Evolutionary conservation across 352 stramenopile species (phyloP).

Genomic region (Aphanomyces astaci): DNA sequence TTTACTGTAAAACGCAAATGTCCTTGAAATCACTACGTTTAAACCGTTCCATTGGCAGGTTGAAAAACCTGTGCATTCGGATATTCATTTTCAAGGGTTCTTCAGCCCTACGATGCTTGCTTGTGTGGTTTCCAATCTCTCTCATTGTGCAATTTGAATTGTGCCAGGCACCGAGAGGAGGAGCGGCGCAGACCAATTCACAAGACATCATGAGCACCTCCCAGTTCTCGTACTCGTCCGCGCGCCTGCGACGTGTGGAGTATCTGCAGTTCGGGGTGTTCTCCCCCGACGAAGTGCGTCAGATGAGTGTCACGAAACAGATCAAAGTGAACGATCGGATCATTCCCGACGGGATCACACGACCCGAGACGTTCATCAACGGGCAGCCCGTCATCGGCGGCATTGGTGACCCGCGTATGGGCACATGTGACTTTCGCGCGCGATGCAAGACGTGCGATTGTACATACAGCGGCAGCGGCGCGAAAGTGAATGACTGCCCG

Average conservation of each 20-base stretch:
- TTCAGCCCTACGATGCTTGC: neutral
- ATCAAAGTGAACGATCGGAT: conserved; percentile 95
- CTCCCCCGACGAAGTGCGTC: conserved; percentile 94
- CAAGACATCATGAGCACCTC: conserved; percentile 52
- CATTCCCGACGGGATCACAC: conserved; percentile 93
- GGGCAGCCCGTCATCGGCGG: conserved; percentile 96
- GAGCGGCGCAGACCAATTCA: neutral
- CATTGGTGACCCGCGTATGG: conserved; percentile 97
- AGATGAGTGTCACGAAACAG: conserved; percentile 95
- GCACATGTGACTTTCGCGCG: conserved; percentile 85
- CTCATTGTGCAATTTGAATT: conserved; percentile 9
- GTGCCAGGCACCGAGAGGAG: no score
- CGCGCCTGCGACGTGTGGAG: conserved; percentile 92
- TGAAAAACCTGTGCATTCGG: neutral
- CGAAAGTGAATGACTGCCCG: conserved; percentile 95
- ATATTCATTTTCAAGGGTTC: neutral
- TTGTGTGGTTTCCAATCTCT: conserved; percentile 9
- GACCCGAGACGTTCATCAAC: conserved; percentile 81
- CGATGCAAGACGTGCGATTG: conserved; percentile 90
- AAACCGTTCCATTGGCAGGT: neutral
- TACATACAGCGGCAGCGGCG: conserved; percentile 84
- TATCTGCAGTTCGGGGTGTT: conserved; percentile 98
- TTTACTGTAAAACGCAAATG: no score
- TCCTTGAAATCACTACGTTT: neutral
- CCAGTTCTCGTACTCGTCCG: conserved; percentile 94